Evolutionary conservation across 1,139 yeast genomes (phyloP).

Genomic region (Geotrichum histeridarum): DNA sequence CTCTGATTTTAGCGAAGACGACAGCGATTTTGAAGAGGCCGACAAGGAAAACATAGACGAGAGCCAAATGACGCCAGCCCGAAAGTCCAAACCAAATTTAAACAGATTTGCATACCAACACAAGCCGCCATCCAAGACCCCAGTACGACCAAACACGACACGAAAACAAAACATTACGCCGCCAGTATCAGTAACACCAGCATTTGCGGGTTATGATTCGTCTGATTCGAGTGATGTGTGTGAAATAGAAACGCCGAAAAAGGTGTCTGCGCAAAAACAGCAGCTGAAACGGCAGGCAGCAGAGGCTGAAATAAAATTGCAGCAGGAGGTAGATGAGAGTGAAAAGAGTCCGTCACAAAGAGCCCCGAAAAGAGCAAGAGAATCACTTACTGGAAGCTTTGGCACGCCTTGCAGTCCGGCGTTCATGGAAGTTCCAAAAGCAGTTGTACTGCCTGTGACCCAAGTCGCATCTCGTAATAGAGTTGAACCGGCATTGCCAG

Average conservation of each 20-base stretch:
- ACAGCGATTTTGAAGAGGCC: background rate
- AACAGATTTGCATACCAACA: constrained; percentile 3
- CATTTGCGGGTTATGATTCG: background rate
- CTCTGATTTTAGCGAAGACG: background rate
- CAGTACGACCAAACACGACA: too few relatives aligned
- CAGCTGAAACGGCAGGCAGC: background rate
- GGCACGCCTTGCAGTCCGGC: too few relatives aligned
- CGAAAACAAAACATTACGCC: too few relatives aligned
- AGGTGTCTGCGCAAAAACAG: background rate
- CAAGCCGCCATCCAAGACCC: background rate
- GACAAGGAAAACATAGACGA: background rate
- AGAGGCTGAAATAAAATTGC: background rate
- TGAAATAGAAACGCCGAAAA: constrained; percentile 10
- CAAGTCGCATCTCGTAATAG: too few relatives aligned
- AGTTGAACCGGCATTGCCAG: too few relatives aligned
- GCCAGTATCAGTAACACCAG: too few relatives aligned
- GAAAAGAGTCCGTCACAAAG: constrained; percentile 17
- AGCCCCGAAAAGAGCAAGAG: constrained; percentile 27
- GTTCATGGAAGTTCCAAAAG: too few relatives aligned
- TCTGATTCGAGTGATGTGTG: constrained; percentile 6
- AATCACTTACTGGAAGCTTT: background rate
- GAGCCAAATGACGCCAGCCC: background rate
- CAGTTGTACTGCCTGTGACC: too few relatives aligned
- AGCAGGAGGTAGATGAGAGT: constrained; percentile 8
- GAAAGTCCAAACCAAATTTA: background rate